phyloP scores from a whole-genome alignment of 2,329 filamentous ascomycete genomes.

The Periconia macrospinosa region DNA sequence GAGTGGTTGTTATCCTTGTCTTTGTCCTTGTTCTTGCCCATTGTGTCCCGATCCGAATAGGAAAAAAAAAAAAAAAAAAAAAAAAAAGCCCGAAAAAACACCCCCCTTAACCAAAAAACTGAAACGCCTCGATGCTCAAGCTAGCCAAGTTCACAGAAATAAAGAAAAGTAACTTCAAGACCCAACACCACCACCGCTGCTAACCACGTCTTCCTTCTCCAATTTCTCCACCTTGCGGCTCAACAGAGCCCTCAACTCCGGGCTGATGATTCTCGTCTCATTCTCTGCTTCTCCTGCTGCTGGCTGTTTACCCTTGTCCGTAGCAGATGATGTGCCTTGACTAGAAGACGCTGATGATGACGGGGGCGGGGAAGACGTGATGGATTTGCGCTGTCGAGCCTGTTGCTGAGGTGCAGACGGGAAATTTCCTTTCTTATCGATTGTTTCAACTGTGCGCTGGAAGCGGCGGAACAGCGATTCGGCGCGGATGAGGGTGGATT shows the following conservation, averaged over 20 bases:
- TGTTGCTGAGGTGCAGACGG: constrained; percentile 57
- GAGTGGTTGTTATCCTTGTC: too few species aligned
- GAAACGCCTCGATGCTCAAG: background rate
- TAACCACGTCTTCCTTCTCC: constrained; percentile 44
- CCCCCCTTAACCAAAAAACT: too few species aligned
- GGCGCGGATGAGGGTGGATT: constrained; percentile 81
- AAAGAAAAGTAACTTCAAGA: background rate
- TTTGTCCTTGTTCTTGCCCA: too few species aligned
- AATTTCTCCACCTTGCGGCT: constrained; percentile 61
- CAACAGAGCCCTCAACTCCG: constrained; percentile 64
- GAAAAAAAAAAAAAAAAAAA: too few species aligned
- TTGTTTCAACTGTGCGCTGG: constrained; percentile 82
- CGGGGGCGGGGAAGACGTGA: constrained; percentile 31
- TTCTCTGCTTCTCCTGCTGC: constrained; percentile 29
- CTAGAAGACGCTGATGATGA: constrained; percentile 18
- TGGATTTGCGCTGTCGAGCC: constrained; percentile 53
- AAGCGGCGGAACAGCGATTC: constrained; percentile 88
- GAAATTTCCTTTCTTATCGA: constrained; percentile 90
- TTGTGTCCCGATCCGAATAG: too few species aligned
- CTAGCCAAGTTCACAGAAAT: background rate
- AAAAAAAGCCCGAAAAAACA: too few species aligned
- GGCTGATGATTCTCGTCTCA: constrained; percentile 60
- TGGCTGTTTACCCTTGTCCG: constrained; percentile 39
- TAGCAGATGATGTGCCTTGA: constrained; percentile 29
- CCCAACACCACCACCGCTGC: constrained; percentile 45